Evolutionary conservation across 2,329 filamentous ascomycete species (phyloP), one percentile per base, ranked within the genome.

Genomic region (Fusarium sp.): DNA sequence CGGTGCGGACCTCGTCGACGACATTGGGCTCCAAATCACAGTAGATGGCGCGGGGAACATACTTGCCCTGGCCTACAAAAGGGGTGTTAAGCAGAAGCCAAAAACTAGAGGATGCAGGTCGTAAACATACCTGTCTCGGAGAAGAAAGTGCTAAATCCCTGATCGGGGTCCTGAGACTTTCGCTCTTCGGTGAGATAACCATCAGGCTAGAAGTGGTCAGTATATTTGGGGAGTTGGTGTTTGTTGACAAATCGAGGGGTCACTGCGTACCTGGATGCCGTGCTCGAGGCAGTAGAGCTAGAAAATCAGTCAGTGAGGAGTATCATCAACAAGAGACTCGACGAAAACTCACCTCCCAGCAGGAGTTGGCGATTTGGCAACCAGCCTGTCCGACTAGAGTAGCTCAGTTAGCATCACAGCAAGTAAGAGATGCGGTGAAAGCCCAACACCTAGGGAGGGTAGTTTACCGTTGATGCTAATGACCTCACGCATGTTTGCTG

Each of bases 71-170:
- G 79, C 95, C 95, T 98, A 66, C 50, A 70, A 35, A 63, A 31
- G 41, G 39, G 20, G 59, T 58, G 54, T 69, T 59, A 67, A 66
- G 75, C 53, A 49, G 45, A 46, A 29, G 8, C 35, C 18, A 25
- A 33, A 29, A 20, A 41, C 36, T 18, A 40, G 48, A 37, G 25
- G 27, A 23, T 46, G 39, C n/a, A 47, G 40, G 46, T 25, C 39
- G 37, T 53, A 55, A 35, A 42, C 75, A 63, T 92, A 98, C 96
- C 95, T 78, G 96, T 98, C 88, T 99, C 96, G 75, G 95, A 97
- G 89, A 99, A 99, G 89, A 99, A 99, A 78, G 96, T 99, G 88
- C 94, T 97, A 90, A 99, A 99, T 73, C 96, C 96, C 79, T 97
- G 92, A 81, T 98, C 96, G 70, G 94, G 92, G 71, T 97, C 92